Evolutionary conservation across 202 grass and related monocot species (phyloP), one percentile per base, ranked within the genome.

Genomic region (Schoenoplectus tabernaemontani): DNA sequence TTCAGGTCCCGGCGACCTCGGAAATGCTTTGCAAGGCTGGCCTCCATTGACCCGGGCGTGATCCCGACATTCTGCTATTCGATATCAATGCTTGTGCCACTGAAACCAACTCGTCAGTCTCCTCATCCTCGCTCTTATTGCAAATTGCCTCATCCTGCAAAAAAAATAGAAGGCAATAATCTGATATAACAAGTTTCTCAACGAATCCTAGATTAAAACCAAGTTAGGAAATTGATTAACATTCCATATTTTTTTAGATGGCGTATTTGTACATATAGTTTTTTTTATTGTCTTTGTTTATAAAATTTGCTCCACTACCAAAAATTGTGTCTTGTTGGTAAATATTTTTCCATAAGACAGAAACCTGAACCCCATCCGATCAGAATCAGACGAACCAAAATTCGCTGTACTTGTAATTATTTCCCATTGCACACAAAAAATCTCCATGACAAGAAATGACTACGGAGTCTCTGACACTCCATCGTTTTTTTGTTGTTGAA

Each of bases 101-200:
- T 3, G 77, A 42, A 34, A 80, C 77, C 77, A 80, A 64, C 77
- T 80, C 77, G 1, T 80, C 77, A 0, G 59, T 64, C 57, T 80
- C 77, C 12, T 50, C 59, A 10, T 80, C 77, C 0, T 64, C 23
- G 13, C 7, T 17, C 13, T 80, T 80, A 59, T 80, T 59, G 11
- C 41, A 23, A 44, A n/a, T 10, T 32, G 58, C 23, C 6, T 48
- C 59, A 33, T 26, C 38, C 77, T 80, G 19, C 39, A 63, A 13
- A 47, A 5, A 13, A 47, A 24, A 43, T 15, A 1, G 20, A 24
- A 23, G 22, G 1, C 11, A 33, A 42, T 32, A n/a, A 73, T 32
- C 46, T 70, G 23, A 33, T 34, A 5, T 2, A 17, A 15, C 12
- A 63, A 5, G n/a, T n/a, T n/a, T n/a, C n/a, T n/a, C n/a, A 5